A percentile compares a stretch with the other conserved stretches of the same genome.
phyloP scores from a whole-genome alignment of 2,329 filamentous ascomycete species.

The Podosphaera aphanis region DNA sequence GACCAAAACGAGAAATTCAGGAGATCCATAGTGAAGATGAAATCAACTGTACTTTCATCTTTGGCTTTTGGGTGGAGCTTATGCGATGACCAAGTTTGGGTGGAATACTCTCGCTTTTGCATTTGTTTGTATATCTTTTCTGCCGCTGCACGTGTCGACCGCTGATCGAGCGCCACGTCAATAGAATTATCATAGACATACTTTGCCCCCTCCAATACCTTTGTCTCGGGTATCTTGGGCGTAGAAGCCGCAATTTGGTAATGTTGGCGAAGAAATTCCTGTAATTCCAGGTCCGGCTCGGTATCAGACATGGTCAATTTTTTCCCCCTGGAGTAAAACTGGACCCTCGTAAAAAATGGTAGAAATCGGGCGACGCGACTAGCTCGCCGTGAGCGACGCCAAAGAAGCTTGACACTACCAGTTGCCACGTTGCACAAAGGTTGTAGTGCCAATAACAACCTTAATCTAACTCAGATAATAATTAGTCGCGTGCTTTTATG shows the following conservation, averaged over 20 bases:
- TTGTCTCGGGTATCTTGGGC: conserved; percentile 36
- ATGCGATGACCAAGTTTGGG: conserved; percentile 66
- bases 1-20: conserved; percentile 98
- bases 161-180: conserved; percentile 73
- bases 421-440: too few relatives aligned
- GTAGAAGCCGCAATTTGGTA: conserved; percentile 29
- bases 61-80: conserved; percentile 71
- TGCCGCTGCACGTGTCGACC: conserved; percentile 61
- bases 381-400: too few relatives aligned
- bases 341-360: too few relatives aligned
- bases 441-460: too few relatives aligned
- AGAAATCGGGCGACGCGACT: too few relatives aligned
- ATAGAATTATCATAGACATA: conserved; percentile 81
- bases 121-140: conserved; percentile 58
- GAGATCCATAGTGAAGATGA: conserved; percentile 94
- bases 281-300: conserved; percentile 68
- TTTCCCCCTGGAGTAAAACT: too few relatives aligned
- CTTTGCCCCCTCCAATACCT: conserved; percentile 60
- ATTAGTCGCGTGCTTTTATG: too few relatives aligned
- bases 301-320: conserved; percentile 61
- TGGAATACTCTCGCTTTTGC: conserved; percentile 63
- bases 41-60: conserved; percentile 59
- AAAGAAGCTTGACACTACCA: too few relatives aligned
- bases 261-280: conserved; percentile 66
- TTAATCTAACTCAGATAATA: too few relatives aligned